Evolutionary conservation across 495 filamentous ascomycete species (phyloP).

Genomic region (Neurospora sublineolata): DNA sequence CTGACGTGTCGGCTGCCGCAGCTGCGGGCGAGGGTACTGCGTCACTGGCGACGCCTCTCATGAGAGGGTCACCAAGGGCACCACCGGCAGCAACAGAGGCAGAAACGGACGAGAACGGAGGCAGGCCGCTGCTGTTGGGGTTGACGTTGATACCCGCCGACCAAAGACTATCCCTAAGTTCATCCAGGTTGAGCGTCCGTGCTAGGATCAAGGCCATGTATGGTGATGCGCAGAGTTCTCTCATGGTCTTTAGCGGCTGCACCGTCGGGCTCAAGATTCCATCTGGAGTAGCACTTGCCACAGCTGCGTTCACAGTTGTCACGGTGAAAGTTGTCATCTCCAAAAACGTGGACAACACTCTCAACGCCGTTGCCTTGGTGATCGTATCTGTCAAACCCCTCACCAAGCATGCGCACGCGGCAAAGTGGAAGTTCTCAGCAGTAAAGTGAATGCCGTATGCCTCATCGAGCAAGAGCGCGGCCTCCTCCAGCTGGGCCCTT

Average conservation of each 20-base stretch:
- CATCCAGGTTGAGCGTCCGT: constrained; percentile 32
- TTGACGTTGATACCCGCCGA: constrained; percentile 30
- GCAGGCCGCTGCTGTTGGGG: constrained; percentile 17
- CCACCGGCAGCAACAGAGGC: background rate
- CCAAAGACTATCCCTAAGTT: constrained; percentile 42
- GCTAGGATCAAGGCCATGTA: constrained; percentile 42
- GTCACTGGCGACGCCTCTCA: constrained; percentile 1
- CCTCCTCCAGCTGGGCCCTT: constrained; percentile 43
- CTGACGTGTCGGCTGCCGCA: background rate
- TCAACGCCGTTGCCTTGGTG: constrained; percentile 42
- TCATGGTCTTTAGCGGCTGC: constrained; percentile 6
- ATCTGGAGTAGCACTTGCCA: constrained; percentile 5
- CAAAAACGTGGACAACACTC: constrained; percentile 47
- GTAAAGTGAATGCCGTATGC: constrained; percentile 52
- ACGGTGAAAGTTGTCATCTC: constrained; percentile 39
- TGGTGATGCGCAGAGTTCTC: constrained; percentile 31
- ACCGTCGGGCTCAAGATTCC: constrained; percentile 6
- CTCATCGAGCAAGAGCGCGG: constrained; percentile 45
- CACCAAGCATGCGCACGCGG: constrained; percentile 47
- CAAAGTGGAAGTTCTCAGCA: constrained; percentile 51
- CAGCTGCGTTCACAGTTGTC: background rate
- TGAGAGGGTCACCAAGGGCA: background rate
- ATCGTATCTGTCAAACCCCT: constrained; percentile 48
- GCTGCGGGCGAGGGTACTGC: constrained; percentile 8
- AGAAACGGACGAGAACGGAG: background rate